Percentiles rank a stretch among this genome's conserved stretches.
Evolutionary conservation across 768 basidiomycete genomes (phyloP).

Genomic region (Gloeostereum incarnatum): DNA sequence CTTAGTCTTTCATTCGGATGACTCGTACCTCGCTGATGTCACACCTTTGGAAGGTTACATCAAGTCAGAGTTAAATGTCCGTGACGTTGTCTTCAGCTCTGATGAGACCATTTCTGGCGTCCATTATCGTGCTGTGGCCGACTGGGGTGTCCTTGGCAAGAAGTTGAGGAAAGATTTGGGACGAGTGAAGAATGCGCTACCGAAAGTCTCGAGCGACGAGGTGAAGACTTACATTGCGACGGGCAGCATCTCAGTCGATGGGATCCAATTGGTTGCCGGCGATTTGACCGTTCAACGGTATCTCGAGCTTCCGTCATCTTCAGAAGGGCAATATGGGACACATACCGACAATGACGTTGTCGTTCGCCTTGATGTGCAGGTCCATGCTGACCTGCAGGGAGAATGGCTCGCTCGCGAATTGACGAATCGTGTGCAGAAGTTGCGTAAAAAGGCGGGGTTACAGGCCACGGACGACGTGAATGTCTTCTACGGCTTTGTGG

Average conservation of each 20-base stretch:
- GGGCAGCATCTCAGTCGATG: conserved; percentile 78
- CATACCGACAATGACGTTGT: conserved; percentile 95
- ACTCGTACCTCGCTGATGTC: conserved; percentile 79
- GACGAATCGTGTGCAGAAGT: conserved; percentile 88
- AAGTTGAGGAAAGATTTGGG: conserved; percentile 90
- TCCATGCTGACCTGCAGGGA: conserved; percentile 76
- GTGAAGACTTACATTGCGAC: conserved; percentile 69
- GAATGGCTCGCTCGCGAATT: conserved; percentile 89
- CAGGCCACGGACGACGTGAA: conserved; percentile 93
- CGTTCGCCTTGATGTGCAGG: conserved; percentile 82
- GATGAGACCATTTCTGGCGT: conserved; percentile 84
- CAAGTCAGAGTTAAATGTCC: conserved; percentile 91
- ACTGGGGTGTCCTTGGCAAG: conserved; percentile 90
- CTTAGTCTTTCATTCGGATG: conserved; percentile 85
- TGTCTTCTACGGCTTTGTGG: conserved; percentile 76
- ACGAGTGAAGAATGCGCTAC: conserved; percentile 83
- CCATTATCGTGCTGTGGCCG: conserved; percentile 84
- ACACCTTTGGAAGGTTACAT: conserved; percentile 81
- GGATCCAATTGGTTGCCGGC: conserved; percentile 84
- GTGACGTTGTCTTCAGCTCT: conserved; percentile 80
- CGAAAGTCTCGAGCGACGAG: conserved; percentile 69
- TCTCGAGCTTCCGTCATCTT: conserved; percentile 63
- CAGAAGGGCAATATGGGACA: conserved; percentile 61
- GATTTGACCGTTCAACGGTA: conserved; percentile 89
- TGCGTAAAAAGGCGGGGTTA: conserved; percentile 92